A percentile compares a stretch with the other conserved stretches of the same genome.
phyloP scores from a whole-genome alignment of 2,329 filamentous ascomycete genomes.

The Neocatenulostroma microsporum region DNA sequence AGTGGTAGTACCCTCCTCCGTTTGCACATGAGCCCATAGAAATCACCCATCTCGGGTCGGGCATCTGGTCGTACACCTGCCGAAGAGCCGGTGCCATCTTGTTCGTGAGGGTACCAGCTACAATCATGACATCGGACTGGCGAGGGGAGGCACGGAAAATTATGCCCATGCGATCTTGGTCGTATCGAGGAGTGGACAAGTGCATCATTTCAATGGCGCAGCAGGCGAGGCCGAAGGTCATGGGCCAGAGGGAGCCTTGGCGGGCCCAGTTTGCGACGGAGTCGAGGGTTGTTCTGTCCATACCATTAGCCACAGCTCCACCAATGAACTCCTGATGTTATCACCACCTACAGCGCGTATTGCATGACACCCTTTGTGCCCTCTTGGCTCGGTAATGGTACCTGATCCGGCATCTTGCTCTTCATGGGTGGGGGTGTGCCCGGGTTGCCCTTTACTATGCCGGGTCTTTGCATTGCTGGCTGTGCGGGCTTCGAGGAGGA shows the following conservation, averaged over 20 bases:
- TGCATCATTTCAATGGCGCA: slow-evolving; percentile 94
- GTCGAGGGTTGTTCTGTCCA: slow-evolving; percentile 63
- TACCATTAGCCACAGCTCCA: too few species aligned
- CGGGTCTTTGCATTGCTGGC: slow-evolving; percentile 44
- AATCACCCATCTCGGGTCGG: slow-evolving; percentile 76
- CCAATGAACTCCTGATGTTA: slow-evolving; percentile 2
- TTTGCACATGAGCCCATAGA: slow-evolving; percentile 81
- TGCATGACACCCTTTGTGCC: slow-evolving; percentile 71
- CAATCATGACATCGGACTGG: slow-evolving; percentile 89
- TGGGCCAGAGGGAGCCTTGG: slow-evolving; percentile 77
- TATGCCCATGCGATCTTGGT: slow-evolving; percentile 80
- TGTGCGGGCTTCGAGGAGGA: slow-evolving; percentile 58
- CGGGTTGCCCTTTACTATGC: slow-evolving; percentile 47
- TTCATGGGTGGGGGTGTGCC: slow-evolving; percentile 47
- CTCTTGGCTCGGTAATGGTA: slow-evolving; percentile 70
- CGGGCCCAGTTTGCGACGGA: slow-evolving; percentile 76
- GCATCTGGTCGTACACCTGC: slow-evolving; percentile 91
- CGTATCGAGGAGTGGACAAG: slow-evolving; percentile 77
- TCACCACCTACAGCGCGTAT: slow-evolving; percentile 66
- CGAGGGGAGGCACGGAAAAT: slow-evolving; percentile 84
- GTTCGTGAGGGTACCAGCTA: slow-evolving; percentile 86
- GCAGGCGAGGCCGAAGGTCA: slow-evolving; percentile 83
- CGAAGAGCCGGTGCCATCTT: slow-evolving; percentile 87
- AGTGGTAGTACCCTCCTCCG: slow-evolving; percentile 77
- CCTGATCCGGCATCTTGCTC: slow-evolving; percentile 55